Conservation (phyloP, 2,329 filamentous ascomycete species). For the Paecilomyces fulvus region DNA sequence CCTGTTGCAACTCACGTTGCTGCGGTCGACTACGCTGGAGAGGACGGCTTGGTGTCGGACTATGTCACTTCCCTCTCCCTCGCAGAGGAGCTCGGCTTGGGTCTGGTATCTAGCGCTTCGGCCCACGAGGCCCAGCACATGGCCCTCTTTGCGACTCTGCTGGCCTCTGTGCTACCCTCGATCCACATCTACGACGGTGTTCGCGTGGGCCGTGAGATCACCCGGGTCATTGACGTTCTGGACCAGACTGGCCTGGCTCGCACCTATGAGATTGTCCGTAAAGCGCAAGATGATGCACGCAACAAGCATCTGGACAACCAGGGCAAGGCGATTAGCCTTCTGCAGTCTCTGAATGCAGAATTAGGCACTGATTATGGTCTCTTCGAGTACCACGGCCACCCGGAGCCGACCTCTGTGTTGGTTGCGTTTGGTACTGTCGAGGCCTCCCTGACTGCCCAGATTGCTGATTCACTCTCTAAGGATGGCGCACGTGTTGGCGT, state of each 20-base stretch:
- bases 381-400: slow-evolving; percentile 90
- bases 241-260: slow-evolving; percentile 61
- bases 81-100: slow-evolving; percentile 83
- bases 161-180: slow-evolving; percentile 70
- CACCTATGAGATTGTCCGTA: slow-evolving; percentile 58
- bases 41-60: slow-evolving; percentile 71
- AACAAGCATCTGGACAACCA: slow-evolving; percentile 63
- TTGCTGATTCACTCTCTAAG: slow-evolving; percentile 62
- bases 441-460: slow-evolving; percentile 73
- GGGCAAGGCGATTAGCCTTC: slow-evolving; percentile 60
- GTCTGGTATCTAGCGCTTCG: slow-evolving; percentile 74
- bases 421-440: slow-evolving; percentile 92
- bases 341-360: slow-evolving; percentile 76
- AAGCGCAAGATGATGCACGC: slow-evolving; percentile 53
- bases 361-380: slow-evolving; percentile 86
- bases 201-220: slow-evolving; percentile 70
- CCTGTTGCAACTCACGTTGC: slow-evolving; percentile 90
- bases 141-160: slow-evolving; percentile 74
- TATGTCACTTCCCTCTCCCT: slow-evolving; percentile 73
- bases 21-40: slow-evolving; percentile 71
- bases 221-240: slow-evolving; percentile 72
- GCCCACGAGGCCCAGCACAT: slow-evolving; percentile 93
- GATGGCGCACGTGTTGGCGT: slow-evolving; percentile 74
- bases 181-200: slow-evolving; percentile 86
- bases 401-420: slow-evolving; percentile 68